Base-by-base conservation (phyloP, 1,284 basidiomycete species). In the Jaminaea rosea region DNA sequence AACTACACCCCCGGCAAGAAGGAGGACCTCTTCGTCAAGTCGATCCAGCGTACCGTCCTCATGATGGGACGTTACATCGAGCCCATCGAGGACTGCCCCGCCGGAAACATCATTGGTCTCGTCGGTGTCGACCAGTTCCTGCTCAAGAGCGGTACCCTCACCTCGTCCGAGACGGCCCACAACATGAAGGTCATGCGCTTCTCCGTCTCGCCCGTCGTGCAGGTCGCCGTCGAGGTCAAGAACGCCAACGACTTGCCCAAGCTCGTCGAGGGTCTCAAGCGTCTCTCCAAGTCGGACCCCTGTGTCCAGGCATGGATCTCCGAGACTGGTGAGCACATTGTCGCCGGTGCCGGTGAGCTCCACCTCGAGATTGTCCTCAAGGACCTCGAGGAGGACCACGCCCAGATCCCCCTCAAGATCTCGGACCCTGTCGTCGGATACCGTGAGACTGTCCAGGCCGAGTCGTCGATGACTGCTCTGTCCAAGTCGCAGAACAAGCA, bases 401-500 rank as follows among this genome's bases (percentile, higher is more conserved):
- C 94, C 71, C 91, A 92, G 82, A 89, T 99, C 59, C 93, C 94
- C 58, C 87, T 99, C 78, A 96, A 94, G 82, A 89, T 91, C 74
- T 98, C 94, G 47, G 89, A 94, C 78, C 94, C 94, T 67, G 94
- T 99, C 75, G 93, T 98, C 72, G 87, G 86, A 56, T 98, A 97
- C 81, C 83, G 91, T 79, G 94, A 98, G 82, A 97, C 93, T 19
- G 92, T 98, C 76, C 89, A 87, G 80, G 80, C 89, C 54, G 89
- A 97, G 79, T 97, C 93, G 6, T 85, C 85, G 55, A 97, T 98
- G 74, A 85, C 88, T 62, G 94, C 94, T 37, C 82, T 99, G 51
- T 97, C 94, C 65, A 99, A 99, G 79, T 98, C 94, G 47, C 94
- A 97, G 80, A 98, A 99, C 83, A 99, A 99, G 84, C 94, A 98